A percentile compares a stretch with the other conserved stretches of the same genome.
phyloP scores from a whole-genome alignment of 2,329 filamentous ascomycete species.

The Chrysosphaeria jannelii region DNA sequence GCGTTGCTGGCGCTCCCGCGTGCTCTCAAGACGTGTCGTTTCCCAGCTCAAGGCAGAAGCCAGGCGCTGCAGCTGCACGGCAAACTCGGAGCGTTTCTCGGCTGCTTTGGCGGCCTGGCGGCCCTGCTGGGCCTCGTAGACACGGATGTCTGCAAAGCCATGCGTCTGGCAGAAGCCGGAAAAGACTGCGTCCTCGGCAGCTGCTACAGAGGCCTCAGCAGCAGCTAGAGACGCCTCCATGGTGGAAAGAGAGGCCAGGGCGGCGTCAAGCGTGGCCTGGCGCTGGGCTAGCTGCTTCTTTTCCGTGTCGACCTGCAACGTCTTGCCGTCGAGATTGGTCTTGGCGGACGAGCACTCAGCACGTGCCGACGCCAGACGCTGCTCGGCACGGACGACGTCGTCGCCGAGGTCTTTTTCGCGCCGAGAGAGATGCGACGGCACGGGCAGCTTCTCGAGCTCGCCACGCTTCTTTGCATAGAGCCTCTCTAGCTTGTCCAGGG shows the following conservation, averaged over 20 bases:
- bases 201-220: constrained; percentile 32
- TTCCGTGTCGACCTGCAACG: constrained; percentile 46
- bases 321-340: constrained; percentile 60
- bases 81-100: constrained; percentile 65
- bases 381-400: constrained; percentile 52
- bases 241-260: constrained; percentile 34
- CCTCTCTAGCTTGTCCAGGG: constrained; percentile 51
- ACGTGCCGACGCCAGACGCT: constrained; percentile 37
- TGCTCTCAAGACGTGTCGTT: constrained; percentile 19
- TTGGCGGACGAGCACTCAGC: constrained; percentile 53
- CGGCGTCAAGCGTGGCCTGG: constrained; percentile 47
- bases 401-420: constrained; percentile 59
- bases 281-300: constrained; percentile 45
- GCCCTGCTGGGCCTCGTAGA: constrained; percentile 82
- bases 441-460: constrained; percentile 54
- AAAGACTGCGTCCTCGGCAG: constrained; percentile 74
- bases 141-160: constrained; percentile 67
- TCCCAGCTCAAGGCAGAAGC: constrained; percentile 30
- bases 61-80: constrained; percentile 51
- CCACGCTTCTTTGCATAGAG: constrained; percentile 45
- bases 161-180: constrained; percentile 57
- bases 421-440: constrained; percentile 39
- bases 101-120: constrained; percentile 71
- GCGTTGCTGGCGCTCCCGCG: constrained; percentile 34
- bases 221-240: constrained; percentile 18